phyloP scores from a whole-genome alignment of 2,329 filamentous ascomycete species.

The Exophiala spinifera region DNA sequence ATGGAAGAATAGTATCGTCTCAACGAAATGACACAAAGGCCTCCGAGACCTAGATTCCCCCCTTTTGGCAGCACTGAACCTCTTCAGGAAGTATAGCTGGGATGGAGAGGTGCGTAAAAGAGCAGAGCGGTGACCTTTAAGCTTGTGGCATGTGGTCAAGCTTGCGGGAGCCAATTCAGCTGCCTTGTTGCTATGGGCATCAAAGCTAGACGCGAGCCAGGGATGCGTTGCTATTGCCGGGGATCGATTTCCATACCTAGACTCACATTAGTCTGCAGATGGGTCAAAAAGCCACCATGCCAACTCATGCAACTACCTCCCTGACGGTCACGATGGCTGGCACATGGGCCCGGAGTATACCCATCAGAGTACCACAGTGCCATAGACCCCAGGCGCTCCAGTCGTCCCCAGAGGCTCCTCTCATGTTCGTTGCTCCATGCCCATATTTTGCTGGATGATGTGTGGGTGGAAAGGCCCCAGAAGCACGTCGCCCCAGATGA shows the following conservation, averaged over 20 bases:
- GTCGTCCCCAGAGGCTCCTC: neutral
- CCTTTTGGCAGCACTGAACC: too few species aligned
- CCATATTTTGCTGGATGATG: neutral
- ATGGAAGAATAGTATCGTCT: neutral
- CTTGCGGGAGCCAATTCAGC: neutral
- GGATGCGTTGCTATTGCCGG: too few species aligned
- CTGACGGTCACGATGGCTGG: neutral
- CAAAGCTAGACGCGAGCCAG: neutral
- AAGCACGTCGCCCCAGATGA: neutral
- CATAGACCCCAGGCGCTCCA: neutral
- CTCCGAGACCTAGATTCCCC: too few species aligned
- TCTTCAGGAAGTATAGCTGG: too few species aligned
- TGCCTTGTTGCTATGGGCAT: neutral
- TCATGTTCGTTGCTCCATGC: too few species aligned
- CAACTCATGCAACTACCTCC: too few species aligned
- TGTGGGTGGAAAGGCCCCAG: neutral
- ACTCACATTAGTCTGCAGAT: too few species aligned
- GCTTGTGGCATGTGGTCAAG: neutral
- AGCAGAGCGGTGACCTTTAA: neutral
- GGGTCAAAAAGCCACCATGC: too few species aligned
- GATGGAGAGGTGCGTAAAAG: neutral
- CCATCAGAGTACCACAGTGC: neutral
- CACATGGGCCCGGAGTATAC: constrained; percentile 1
- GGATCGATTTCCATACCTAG: too few species aligned
- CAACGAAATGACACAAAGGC: too few species aligned